phyloP scores from a whole-genome alignment of 768 basidiomycete genomes.

The Ramaria sp. region DNA sequence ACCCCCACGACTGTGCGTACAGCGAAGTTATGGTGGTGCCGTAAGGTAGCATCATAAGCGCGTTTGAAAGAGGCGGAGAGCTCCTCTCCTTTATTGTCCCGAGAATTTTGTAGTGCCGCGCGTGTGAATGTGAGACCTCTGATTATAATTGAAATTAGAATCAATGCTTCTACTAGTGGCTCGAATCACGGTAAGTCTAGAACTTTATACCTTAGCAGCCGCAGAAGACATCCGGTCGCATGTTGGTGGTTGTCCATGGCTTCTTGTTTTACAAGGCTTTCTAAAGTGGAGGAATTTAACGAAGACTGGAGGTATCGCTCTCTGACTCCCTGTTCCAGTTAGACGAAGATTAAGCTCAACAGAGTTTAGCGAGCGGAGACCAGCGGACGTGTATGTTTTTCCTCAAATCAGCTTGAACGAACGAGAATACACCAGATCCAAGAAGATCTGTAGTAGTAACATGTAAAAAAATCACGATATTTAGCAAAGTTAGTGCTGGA shows the following conservation, averaged over 20 bases:
- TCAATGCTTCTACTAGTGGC: no score
- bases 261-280: constrained; percentile 75
- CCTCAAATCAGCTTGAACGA: constrained; percentile 78
- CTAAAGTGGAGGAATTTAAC: constrained; percentile 60
- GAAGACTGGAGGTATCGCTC: constrained; percentile 63
- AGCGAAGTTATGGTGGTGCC: constrained; percentile 74
- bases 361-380: constrained; percentile 2
- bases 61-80: constrained; percentile 68
- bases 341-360: background rate
- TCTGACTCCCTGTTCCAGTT: constrained; percentile 66
- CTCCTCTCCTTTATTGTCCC: constrained; percentile 54
- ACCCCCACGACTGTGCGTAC: constrained; percentile 43
- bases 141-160: no score
- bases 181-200: no score
- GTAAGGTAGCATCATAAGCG: constrained; percentile 74
- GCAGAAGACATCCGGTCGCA: constrained; percentile 86
- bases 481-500: background rate
- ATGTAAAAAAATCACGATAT: background rate
- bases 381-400: constrained; percentile 78
- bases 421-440: constrained; percentile 69
- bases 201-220: constrained; percentile 51
- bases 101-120: constrained; percentile 60
- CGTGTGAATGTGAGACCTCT: constrained; percentile 88
- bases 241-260: constrained; percentile 74
- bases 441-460: constrained; percentile 51